Percentiles rank a stretch among this genome's conserved stretches.
phyloP scores from a whole-genome alignment of 1,139 yeast genomes.

The Saccharomycopsis hybrid region DNA sequence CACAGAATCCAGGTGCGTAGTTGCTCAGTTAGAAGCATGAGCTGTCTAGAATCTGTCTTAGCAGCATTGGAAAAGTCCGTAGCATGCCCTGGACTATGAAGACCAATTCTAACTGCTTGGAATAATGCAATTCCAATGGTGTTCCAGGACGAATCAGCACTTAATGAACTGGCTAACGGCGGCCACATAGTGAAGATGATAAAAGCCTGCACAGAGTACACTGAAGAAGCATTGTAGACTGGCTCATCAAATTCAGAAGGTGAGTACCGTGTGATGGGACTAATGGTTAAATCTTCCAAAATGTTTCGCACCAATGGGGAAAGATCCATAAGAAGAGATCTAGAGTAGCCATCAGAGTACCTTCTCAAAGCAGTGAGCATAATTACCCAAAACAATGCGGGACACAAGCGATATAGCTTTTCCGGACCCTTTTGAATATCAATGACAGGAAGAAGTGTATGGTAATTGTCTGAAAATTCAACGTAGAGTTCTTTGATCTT shows the following conservation, averaged over 20 bases:
- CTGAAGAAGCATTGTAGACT: slow-evolving; percentile 82
- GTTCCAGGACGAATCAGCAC: slow-evolving; percentile 95
- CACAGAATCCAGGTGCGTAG: slow-evolving; percentile 90
- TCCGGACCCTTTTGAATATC: slow-evolving; percentile 81
- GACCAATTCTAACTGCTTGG: slow-evolving; percentile 85
- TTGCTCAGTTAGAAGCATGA: slow-evolving; percentile 62
- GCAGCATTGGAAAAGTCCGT: slow-evolving; percentile 44
- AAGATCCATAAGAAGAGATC: slow-evolving; percentile 42
- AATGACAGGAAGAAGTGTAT: slow-evolving; percentile 81
- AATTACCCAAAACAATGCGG: slow-evolving; percentile 90
- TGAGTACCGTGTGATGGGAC: slow-evolving; percentile 80
- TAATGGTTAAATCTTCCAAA: slow-evolving; percentile 79
- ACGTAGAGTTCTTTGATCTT: slow-evolving; percentile 58
- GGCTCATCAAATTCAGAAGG: slow-evolving; percentile 75
- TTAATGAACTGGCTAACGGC: slow-evolving; percentile 83
- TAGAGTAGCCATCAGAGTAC: slow-evolving; percentile 34
- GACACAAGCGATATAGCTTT: slow-evolving; percentile 67
- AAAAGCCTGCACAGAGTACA: slow-evolving; percentile 90
- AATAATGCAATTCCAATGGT: slow-evolving; percentile 88
- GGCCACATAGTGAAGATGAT: slow-evolving; percentile 91
- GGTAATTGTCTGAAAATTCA: slow-evolving; percentile 72
- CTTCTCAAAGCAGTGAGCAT: slow-evolving; percentile 77
- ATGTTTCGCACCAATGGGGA: slow-evolving; percentile 70
- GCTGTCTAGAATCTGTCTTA: slow-evolving; percentile 26
- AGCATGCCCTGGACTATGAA: slow-evolving; percentile 69